Evolutionary conservation across 495 filamentous ascomycete species (phyloP).

Genomic region (Aspergillus cristatus): DNA sequence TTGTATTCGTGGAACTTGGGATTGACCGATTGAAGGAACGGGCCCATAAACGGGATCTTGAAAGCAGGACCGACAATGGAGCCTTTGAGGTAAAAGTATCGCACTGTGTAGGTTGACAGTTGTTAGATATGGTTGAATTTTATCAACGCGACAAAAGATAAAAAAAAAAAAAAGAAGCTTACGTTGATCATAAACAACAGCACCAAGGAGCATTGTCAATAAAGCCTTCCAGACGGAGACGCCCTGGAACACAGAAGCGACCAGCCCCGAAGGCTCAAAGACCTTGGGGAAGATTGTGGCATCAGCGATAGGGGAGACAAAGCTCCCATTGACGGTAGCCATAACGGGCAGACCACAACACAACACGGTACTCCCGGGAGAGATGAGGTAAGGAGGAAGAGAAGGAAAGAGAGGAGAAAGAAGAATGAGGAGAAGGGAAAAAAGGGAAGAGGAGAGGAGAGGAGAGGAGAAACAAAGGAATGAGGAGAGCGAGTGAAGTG

Average conservation of each 20-base stretch:
- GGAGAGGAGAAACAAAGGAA: neutral
- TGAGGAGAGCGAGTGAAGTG: neutral
- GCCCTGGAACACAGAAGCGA: slow-evolving; percentile 41
- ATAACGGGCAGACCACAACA: slow-evolving; percentile 27
- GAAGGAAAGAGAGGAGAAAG: neutral
- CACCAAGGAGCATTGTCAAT: slow-evolving; percentile 55
- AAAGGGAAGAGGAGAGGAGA: neutral
- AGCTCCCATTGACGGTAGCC: slow-evolving; percentile 58
- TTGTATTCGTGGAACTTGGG: slow-evolving; percentile 87
- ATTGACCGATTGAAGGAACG: slow-evolving; percentile 85
- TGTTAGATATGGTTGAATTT: too few species aligned
- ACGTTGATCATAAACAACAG: slow-evolving; percentile 84
- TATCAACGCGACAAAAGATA: neutral
- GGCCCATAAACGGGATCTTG: slow-evolving; percentile 93
- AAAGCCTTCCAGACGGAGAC: slow-evolving; percentile 54
- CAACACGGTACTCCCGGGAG: slow-evolving; percentile 10
- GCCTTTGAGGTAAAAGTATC: slow-evolving; percentile 79
- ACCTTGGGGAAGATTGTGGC: slow-evolving; percentile 44
- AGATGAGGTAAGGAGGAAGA: slow-evolving; percentile 9
- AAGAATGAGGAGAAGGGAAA: slow-evolving; percentile 6
- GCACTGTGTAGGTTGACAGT: slow-evolving; percentile 42
- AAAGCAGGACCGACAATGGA: slow-evolving; percentile 70
- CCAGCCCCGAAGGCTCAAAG: slow-evolving; percentile 30
- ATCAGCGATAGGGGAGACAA: slow-evolving; percentile 68
- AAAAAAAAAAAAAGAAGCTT: slow-evolving; percentile 21